A percentile compares a stretch with the other conserved stretches of the same genome.
phyloP scores from a whole-genome alignment of 2,329 filamentous ascomycete genomes.

The Aspergillus sp. region DNA sequence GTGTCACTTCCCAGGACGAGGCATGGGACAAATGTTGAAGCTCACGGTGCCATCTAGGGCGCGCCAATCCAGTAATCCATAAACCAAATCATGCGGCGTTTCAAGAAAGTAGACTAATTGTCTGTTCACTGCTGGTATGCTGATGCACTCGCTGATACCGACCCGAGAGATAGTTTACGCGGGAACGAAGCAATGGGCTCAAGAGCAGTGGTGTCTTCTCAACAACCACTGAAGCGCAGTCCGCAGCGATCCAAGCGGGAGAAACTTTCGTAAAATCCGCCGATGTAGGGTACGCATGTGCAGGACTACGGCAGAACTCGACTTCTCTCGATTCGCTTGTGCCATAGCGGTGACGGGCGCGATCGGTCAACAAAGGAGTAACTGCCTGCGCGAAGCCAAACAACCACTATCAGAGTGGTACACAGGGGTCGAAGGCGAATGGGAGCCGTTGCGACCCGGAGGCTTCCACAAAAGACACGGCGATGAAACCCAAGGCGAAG shows the following conservation, averaged over 20 bases:
- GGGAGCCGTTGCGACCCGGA: conserved; percentile 43
- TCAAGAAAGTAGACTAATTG: not conserved
- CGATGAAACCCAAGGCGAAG: conserved; percentile 73
- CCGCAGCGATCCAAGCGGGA: conserved; percentile 33
- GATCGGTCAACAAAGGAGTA: conserved; percentile 38
- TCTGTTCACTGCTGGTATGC: conserved; percentile 49
- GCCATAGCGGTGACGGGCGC: conserved; percentile 35
- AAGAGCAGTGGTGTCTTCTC: conserved; percentile 28
- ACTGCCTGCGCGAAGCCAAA: conserved; percentile 37
- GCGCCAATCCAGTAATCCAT: not conserved
- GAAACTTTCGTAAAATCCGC: conserved; percentile 54
- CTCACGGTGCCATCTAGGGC: not conserved
- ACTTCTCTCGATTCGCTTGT: conserved; percentile 52
- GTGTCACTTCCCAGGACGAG: not conserved
- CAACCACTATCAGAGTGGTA: conserved; percentile 30
- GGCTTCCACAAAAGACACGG: conserved; percentile 56
- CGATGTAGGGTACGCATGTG: conserved; percentile 39
- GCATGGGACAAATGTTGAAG: not conserved
- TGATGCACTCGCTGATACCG: conserved; percentile 60
- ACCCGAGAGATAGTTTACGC: conserved; percentile 28
- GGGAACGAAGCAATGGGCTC: conserved; percentile 30
- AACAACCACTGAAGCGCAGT: conserved; percentile 36
- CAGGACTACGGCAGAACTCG: conserved; percentile 62
- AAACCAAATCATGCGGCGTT: not conserved
- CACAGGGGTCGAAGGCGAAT: conserved; percentile 35